Base-by-base conservation (phyloP, 192 early-diverging fungal species). In the Spinellus fusiger region DNA sequence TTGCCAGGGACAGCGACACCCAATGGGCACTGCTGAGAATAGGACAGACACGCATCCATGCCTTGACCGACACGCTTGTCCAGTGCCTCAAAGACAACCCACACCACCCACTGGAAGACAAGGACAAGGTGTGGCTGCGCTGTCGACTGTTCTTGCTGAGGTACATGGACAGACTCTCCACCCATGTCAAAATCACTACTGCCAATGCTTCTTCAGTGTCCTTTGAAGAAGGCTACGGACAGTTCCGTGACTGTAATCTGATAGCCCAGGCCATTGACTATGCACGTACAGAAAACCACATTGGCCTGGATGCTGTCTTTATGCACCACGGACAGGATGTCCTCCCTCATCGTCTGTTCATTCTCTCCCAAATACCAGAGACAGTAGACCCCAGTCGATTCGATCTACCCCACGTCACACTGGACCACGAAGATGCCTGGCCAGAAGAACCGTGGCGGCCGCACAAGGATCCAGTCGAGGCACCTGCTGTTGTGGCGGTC, bases 241-340 rank as follows among this genome's bases (percentile, higher is more conserved):
- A 62, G 18, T 91, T 89, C 65, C 73, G 84, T 9, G 83, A 89
- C 44, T 53, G 68, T n/a, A 73, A 86, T 73, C 76, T 91, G 12
- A 74, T 80, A 1, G 64, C 62, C 3, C 70, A 80, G 48, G 87
- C 83, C 0, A 77, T 78, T 53, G 62, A 74, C 16, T 84, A 73
- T 67, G 89, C 89, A 0, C 62, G 76, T 2, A 59, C 66, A 31
- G 84, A 81, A 51, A 76, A 84, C 31, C 63, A 84, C 38, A 54
- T 72, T 40, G 89, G 81, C 1, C 55, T 89, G 27, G 75, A 80
- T 51, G 69, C 80, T 5, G 56, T 91, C 16, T 82, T 89, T 34
- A 82, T 73, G 38, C 76, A 83, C 0, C 86, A 89, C 53, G 77
- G 81, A 1, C 31, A 65, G 3, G 81, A 88, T 33, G 62, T 81